phyloP scores from a whole-genome alignment of 495 filamentous ascomycete species.

The Penicillium psychrofluorescens region DNA sequence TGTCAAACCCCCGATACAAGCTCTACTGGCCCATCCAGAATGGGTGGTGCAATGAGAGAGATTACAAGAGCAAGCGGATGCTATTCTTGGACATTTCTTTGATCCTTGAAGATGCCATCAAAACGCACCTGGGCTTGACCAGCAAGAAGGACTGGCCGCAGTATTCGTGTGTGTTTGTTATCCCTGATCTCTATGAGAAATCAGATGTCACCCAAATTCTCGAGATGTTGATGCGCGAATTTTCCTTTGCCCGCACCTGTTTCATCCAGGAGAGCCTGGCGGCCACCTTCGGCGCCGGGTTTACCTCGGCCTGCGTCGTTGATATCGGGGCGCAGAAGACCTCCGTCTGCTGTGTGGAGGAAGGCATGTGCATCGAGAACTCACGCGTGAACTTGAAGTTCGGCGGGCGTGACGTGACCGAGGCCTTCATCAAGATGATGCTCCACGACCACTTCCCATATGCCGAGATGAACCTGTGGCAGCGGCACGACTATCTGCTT shows the following conservation, averaged over 20 bases:
- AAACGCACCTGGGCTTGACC: constrained; percentile 68
- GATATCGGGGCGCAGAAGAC: constrained; percentile 98
- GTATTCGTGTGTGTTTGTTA: constrained; percentile 90
- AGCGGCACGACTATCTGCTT: constrained; percentile 84
- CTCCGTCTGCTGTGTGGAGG: constrained; percentile 94
- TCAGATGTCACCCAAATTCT: constrained; percentile 77
- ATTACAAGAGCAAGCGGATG: constrained; percentile 69
- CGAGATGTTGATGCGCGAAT: constrained; percentile 78
- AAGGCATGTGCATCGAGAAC: constrained; percentile 89
- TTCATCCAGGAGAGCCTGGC: constrained; percentile 95
- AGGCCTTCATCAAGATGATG: constrained; percentile 95
- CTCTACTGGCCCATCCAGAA: constrained; percentile 84
- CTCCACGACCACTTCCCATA: constrained; percentile 92
- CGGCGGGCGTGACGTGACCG: constrained; percentile 86
- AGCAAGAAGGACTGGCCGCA: constrained; percentile 75
- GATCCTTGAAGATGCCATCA: constrained; percentile 80
- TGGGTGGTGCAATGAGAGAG: constrained; percentile 83
- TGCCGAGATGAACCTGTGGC: constrained; percentile 80
- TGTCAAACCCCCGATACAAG: constrained; percentile 83
- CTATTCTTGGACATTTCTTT: constrained; percentile 79
- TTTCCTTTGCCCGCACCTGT: constrained; percentile 78
- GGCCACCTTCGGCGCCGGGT: constrained; percentile 93
- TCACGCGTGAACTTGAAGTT: constrained; percentile 91
- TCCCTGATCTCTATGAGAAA: constrained; percentile 95
- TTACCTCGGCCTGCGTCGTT: constrained; percentile 85